Conservation (phyloP, 139 green algal species). For the Chlorella vulgaris region DNA sequence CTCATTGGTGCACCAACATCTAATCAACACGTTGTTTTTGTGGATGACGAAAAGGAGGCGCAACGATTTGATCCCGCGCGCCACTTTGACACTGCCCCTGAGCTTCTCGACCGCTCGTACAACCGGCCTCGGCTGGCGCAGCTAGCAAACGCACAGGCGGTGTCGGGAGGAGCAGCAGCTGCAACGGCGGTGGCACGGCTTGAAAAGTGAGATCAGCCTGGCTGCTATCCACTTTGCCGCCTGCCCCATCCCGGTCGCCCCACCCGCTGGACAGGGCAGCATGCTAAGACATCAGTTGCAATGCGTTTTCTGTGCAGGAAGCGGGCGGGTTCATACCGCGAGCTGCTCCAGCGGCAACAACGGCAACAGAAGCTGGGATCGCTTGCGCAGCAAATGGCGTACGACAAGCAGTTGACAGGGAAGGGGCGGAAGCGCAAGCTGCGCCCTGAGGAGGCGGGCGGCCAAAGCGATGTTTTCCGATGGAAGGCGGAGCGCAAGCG, state of each 20-base stretch:
- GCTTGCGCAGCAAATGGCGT: constrained; percentile 62
- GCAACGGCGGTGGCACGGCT: constrained; percentile 4
- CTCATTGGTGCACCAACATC: constrained; percentile 68
- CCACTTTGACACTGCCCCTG: constrained; percentile 81
- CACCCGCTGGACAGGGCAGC: too few relatives aligned
- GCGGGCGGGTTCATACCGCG: constrained; percentile 72
- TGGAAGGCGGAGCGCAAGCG: constrained; percentile 52
- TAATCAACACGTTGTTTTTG: constrained; percentile 80
- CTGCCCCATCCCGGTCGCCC: background rate
- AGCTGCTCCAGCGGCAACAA: constrained; percentile 78
- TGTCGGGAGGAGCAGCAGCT: background rate
- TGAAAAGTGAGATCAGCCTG: constrained; percentile 15
- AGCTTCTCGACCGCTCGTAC: constrained; percentile 78
- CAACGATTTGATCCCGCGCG: constrained; percentile 62
- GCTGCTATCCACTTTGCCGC: background rate
- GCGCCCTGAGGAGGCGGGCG: constrained; percentile 46
- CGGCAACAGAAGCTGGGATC: constrained; percentile 62
- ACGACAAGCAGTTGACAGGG: constrained; percentile 76
- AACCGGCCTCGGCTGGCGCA: constrained; percentile 72
- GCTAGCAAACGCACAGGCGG: constrained; percentile 31
- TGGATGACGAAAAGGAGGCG: constrained; percentile 62
- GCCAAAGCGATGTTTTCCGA: constrained; percentile 15
- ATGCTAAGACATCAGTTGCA: too few relatives aligned
- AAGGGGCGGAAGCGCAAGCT: constrained; percentile 84
- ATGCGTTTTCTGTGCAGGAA: constrained; percentile 58